These are phyloP conservation scores for Septoria petroselini DNA, from an alignment of 2,329 filamentous ascomycete species.

Conservation along the genomic window DNA sequence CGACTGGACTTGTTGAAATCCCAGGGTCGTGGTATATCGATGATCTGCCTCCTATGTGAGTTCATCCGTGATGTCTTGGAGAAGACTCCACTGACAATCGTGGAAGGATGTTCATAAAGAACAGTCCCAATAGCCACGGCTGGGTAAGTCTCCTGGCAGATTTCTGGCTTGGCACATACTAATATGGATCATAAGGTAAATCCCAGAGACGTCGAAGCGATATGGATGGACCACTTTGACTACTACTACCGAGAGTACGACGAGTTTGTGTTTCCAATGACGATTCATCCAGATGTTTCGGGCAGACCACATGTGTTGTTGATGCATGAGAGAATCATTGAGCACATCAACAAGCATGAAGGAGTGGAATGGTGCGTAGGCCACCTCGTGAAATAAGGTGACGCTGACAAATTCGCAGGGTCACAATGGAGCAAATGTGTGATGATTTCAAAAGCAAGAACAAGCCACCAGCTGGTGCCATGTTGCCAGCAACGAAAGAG, in stretches of 20 bases:
- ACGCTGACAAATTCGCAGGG: slow-evolving; percentile 41
- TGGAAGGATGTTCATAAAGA: slow-evolving; percentile 66
- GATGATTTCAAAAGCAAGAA: slow-evolving; percentile 69
- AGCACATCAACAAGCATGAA: slow-evolving; percentile 62
- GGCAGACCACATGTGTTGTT: slow-evolving; percentile 67
- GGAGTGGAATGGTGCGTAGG: slow-evolving; percentile 51
- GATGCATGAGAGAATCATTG: slow-evolving; percentile 70
- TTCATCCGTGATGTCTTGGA: slow-evolving; percentile 44
- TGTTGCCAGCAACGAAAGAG: slow-evolving; percentile 56
- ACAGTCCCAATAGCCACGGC: slow-evolving; percentile 60
- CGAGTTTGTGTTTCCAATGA: slow-evolving; percentile 72
- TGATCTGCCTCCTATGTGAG: slow-evolving; percentile 62
- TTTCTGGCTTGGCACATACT: too few relatives aligned
- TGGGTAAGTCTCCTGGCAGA: slow-evolving; percentile 40
- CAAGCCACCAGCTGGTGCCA: slow-evolving; percentile 52
- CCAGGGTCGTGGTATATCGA: slow-evolving; percentile 40
- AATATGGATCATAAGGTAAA: slow-evolving; percentile 28
- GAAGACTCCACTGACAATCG: background rate
- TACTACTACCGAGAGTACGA: slow-evolving; percentile 75
- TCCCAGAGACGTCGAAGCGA: slow-evolving; percentile 57
- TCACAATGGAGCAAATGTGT: slow-evolving; percentile 65
- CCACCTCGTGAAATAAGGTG: background rate
- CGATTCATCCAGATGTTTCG: slow-evolving; percentile 64
- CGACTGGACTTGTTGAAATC: slow-evolving; percentile 63
- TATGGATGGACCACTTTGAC: slow-evolving; percentile 64